These are phyloP conservation scores for Sporothrix humicola DNA, from an alignment of 2,329 filamentous ascomycete genomes.

Conservation along the genomic window DNA sequence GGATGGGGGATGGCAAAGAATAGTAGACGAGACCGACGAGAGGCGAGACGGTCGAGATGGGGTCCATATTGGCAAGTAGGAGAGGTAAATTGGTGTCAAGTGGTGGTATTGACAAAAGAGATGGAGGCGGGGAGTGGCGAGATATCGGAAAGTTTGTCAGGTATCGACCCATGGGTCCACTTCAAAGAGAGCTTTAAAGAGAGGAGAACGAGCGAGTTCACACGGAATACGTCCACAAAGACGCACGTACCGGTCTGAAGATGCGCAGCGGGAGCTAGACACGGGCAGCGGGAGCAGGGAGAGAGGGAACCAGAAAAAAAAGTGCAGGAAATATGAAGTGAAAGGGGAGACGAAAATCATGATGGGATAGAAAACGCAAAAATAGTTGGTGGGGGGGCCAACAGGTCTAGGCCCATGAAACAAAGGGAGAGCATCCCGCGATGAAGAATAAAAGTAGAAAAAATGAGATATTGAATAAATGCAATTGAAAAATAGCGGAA, in stretches of 20 bases:
- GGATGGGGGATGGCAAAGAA: not conserved
- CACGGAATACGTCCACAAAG: not conserved
- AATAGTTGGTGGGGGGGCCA: not conserved
- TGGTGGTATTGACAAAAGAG: too few relatives aligned
- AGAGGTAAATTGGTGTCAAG: not conserved
- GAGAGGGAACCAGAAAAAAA: not conserved
- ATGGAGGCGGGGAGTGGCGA: too few relatives aligned
- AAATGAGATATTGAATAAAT: not conserved
- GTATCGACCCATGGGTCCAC: not conserved
- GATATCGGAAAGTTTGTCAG: not conserved
- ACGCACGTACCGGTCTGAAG: not conserved
- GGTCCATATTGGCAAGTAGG: not conserved
- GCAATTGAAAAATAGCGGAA: not conserved
- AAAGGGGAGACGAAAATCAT: not conserved
- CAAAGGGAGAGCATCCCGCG: not conserved
- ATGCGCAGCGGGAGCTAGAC: not conserved
- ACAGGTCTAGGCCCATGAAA: slow-evolving; percentile 7
- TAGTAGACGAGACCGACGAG: too few relatives aligned
- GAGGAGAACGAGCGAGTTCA: not conserved
- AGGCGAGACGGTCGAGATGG: not conserved
- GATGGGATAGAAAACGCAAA: slow-evolving; percentile 9
- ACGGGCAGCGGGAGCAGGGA: slow-evolving; percentile 26
- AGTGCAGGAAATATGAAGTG: not conserved
- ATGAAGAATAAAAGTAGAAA: not conserved
- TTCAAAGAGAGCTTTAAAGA: not conserved